phyloP scores from a whole-genome alignment of 2,329 filamentous ascomycete species.

The Emericellopsis atlantica region DNA sequence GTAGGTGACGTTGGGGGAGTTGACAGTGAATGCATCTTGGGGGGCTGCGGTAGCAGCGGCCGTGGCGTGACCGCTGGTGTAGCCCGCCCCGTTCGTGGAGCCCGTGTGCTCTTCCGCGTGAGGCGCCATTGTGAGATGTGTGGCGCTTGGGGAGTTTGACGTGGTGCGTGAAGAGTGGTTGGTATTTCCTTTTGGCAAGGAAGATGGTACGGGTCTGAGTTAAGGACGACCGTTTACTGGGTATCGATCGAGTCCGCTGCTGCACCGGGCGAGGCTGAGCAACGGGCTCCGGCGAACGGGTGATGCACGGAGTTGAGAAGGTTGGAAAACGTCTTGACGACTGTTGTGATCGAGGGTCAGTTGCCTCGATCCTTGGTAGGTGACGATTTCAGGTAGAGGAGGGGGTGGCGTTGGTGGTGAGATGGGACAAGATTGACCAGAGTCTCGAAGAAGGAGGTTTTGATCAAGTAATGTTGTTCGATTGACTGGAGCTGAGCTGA shows the following conservation, averaged over 20 bases:
- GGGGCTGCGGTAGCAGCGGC: conserved; percentile 29
- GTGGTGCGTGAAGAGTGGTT: conserved; percentile 4
- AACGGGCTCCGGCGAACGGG: conserved; percentile 93
- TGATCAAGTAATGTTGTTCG: not conserved
- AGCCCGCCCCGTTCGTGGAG: conserved; percentile 50
- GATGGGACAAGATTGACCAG: not conserved
- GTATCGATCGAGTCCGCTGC: conserved; percentile 56
- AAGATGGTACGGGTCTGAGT: not conserved
- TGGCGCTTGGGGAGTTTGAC: conserved; percentile 7
- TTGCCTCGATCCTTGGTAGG: conserved; percentile 32
- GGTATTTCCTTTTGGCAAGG: not conserved
- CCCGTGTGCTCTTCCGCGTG: conserved; percentile 55
- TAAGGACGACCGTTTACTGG: conserved; percentile 32
- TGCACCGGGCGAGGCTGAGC: conserved; percentile 77
- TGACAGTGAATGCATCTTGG: conserved; percentile 67
- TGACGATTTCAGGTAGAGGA: not conserved
- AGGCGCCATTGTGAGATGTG: conserved; percentile 61
- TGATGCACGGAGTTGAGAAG: conserved; percentile 91
- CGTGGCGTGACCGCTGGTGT: conserved; percentile 17
- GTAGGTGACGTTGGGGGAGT: conserved; percentile 88
- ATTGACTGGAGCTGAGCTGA: not conserved
- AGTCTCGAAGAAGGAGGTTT: not conserved
- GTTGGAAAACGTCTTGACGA: conserved; percentile 97
- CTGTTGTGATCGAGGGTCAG: conserved; percentile 41
- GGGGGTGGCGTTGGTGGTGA: conserved; percentile 1